phyloP scores from a whole-genome alignment of 208 protist genomes.

The Crithidia expoeki region DNA sequence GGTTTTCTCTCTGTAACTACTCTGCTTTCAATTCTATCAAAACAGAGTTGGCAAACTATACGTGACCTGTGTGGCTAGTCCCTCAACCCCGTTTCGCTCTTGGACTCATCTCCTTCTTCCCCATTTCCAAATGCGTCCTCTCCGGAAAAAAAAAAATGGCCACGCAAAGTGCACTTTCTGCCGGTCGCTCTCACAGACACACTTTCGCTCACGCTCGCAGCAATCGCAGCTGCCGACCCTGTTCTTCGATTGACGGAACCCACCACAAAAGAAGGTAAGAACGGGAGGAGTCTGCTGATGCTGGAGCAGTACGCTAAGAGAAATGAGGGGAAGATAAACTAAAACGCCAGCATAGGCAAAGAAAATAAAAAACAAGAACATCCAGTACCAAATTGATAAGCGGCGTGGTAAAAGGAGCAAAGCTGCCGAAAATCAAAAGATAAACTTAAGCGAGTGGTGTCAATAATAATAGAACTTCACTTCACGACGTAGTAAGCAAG shows the following conservation, averaged over 20 bases:
- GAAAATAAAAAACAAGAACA: neutral
- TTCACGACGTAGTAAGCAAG: too few relatives aligned
- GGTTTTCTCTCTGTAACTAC: neutral
- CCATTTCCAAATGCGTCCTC: neutral
- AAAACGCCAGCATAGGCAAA: neutral
- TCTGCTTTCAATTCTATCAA: neutral
- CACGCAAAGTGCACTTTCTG: too few relatives aligned
- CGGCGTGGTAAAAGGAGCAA: too few relatives aligned
- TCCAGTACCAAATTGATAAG: neutral
- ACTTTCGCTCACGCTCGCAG: too few relatives aligned
- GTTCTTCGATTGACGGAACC: neutral
- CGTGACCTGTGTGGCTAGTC: slow-evolving; percentile 14
- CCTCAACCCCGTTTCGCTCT: neutral
- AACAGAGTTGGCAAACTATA: neutral
- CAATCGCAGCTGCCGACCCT: too few relatives aligned
- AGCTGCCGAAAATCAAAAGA: too few relatives aligned
- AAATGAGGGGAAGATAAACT: neutral
- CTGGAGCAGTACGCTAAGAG: neutral
- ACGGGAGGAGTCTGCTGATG: neutral
- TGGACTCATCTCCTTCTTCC: neutral
- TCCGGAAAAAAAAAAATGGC: neutral
- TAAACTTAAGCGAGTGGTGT: too few relatives aligned
- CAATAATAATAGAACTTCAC: too few relatives aligned
- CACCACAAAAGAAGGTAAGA: neutral
- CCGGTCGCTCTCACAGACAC: too few relatives aligned